Percentiles rank a stretch among this genome's conserved stretches.
Evolutionary conservation across 768 basidiomycete species (phyloP).

Genomic region (Candolleomyces aberdarensis): DNA sequence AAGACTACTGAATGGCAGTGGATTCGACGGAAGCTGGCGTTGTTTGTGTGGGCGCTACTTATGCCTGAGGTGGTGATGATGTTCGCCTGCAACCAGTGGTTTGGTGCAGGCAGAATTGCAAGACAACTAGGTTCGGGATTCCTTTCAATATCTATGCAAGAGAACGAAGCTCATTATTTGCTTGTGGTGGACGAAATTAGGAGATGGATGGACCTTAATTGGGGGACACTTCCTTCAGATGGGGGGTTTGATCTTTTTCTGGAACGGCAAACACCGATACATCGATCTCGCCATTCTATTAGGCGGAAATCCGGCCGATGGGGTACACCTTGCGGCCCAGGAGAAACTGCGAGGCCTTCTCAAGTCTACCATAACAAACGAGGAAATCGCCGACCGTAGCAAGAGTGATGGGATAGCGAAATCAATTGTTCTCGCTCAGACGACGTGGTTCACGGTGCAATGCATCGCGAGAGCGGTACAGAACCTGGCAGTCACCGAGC

Average conservation of each 20-base stretch:
- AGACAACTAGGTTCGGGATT: not conserved
- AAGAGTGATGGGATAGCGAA: constrained; percentile 15
- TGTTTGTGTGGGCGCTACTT: constrained; percentile 19
- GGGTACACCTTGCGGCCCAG: no score
- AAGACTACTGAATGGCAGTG: not conserved
- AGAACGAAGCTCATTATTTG: no score
- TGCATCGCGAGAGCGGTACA: constrained; percentile 7
- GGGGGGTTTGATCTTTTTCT: constrained; percentile 21
- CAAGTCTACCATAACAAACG: not conserved
- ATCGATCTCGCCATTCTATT: no score
- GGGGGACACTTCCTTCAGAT: constrained; percentile 25
- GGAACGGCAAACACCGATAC: no score
- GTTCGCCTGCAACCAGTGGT: constrained; percentile 20
- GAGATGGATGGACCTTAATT: not conserved
- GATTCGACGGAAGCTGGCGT: constrained; percentile 8
- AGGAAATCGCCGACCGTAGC: constrained; percentile 14
- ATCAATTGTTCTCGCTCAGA: not conserved
- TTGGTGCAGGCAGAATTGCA: constrained; percentile 9
- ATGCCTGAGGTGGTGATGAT: constrained; percentile 24
- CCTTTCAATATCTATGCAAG: no score
- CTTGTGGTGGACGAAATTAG: not conserved
- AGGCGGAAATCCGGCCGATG: no score
- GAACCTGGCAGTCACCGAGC: constrained; percentile 12
- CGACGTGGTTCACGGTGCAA: constrained; percentile 8
- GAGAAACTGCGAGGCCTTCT: no score